Evolutionary conservation across 306 rosid species (phyloP), one percentile per base, ranked within the genome.

Genomic region (Prunus mume): DNA sequence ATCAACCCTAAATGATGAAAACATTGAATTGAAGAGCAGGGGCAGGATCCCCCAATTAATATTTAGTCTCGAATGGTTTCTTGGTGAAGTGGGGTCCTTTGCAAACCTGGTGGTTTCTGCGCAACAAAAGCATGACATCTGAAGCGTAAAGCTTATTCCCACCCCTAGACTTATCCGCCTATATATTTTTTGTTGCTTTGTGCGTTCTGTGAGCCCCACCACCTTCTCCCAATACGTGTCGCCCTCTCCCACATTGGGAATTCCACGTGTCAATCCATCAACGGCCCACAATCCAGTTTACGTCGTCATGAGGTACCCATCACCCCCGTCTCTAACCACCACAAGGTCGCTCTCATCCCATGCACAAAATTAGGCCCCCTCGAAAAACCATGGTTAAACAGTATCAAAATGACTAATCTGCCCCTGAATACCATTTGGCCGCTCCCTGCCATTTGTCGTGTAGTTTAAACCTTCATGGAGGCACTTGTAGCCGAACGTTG

Each of bases 221-320:
- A 2, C 19, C n/a, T 55, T 20, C 20, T 80, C 57, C 54, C 12
- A 2, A 6, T 79, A 71, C 83, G 66, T 54, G 86, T 85, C 78
- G 41, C 0, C 0, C 12, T 19, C 7, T 69, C 56, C 28, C 12
- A 15, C 17, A 12, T 17, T 24, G 77, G 30, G 72, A 56, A 50
- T 75, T 72, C 64, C 75, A 85, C 89, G 84, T 88, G 87, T 83
- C 86, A 18, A 15, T 64, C 34, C 79, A 68, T 50, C 72, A 81
- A 82, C 88, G 92, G 95, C 80, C 82, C 46, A 55, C 46, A 69
- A 63, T 74, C 22, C 73, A 86, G 84, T 85, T 87, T 73, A 65
- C 86, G 90, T 92, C 95, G 72, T 82, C 87, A 45, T 87, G 86
- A 65, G 54, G 77, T 70, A 71, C 71, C 83, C 78, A 81, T 79